Percentiles rank a stretch among this genome's conserved stretches.
phyloP scores from a whole-genome alignment of 2,329 filamentous ascomycete genomes.

The Cytospora paraplurivora region DNA sequence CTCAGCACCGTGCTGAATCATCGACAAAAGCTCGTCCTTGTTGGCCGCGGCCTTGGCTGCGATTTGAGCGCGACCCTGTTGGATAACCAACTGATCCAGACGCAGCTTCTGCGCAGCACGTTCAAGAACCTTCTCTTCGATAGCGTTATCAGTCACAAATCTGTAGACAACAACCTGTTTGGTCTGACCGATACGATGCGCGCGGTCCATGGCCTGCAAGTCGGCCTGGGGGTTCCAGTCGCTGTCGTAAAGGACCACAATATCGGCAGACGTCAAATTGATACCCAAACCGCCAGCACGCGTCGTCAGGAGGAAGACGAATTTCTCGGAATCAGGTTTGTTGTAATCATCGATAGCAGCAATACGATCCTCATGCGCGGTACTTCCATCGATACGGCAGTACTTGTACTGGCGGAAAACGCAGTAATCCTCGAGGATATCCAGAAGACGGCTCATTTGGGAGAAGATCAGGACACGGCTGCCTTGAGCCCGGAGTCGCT shows the following conservation, averaged over 20 bases:
- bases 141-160: slow-evolving; percentile 96
- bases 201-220: slow-evolving; percentile 97
- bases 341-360: slow-evolving; percentile 98
- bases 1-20: slow-evolving; percentile 99
- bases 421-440: slow-evolving; percentile 97
- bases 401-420: slow-evolving; percentile 95
- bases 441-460: slow-evolving; percentile 95
- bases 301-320: slow-evolving; percentile 92
- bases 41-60: slow-evolving; percentile 89
- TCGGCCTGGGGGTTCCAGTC: slow-evolving; percentile 99
- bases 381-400: slow-evolving; percentile 95
- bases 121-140: slow-evolving; percentile 97
- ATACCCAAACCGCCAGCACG: slow-evolving; percentile 95
- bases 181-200: slow-evolving; percentile 96
- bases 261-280: slow-evolving; percentile 92
- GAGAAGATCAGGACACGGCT: slow-evolving; percentile 99
- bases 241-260: slow-evolving; percentile 94
- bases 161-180: slow-evolving; percentile 97
- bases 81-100: slow-evolving; percentile 95
- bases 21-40: slow-evolving; percentile 92
- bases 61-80: slow-evolving; percentile 91
- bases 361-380: slow-evolving; percentile 96
- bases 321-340: slow-evolving; percentile 92
- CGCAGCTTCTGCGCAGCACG: slow-evolving; percentile 95
- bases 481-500: slow-evolving; percentile 79